Evolutionary conservation across 2,329 filamentous ascomycete genomes (phyloP).

Genomic region (Cercospora citrullina): DNA sequence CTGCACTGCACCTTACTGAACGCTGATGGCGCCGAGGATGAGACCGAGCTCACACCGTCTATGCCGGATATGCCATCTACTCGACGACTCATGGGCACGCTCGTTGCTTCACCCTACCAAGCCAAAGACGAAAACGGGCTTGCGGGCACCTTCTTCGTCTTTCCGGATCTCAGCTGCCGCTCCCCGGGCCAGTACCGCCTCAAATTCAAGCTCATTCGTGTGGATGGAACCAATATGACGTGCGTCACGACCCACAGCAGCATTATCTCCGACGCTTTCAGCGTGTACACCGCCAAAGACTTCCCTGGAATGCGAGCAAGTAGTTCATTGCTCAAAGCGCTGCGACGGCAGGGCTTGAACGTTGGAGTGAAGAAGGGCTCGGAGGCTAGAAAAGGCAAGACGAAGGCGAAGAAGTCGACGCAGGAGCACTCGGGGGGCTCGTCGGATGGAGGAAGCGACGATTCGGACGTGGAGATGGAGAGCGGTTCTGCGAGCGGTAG

Average conservation of each 20-base stretch:
- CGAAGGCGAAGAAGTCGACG: conserved; percentile 32
- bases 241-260: conserved; percentile 51
- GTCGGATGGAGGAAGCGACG: conserved; percentile 23
- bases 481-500: conserved; percentile 20
- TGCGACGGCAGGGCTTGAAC: conserved; percentile 78
- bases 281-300: conserved; percentile 80
- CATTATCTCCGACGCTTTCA: conserved; percentile 69
- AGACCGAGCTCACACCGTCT: conserved; percentile 54
- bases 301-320: conserved; percentile 82
- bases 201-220: conserved; percentile 70
- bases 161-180: conserved; percentile 77
- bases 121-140: conserved; percentile 70
- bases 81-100: conserved; percentile 74
- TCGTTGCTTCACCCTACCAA: conserved; percentile 74
- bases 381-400: conserved; percentile 51
- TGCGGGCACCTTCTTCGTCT: conserved; percentile 83
- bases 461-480: conserved; percentile 18
- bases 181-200: conserved; percentile 75
- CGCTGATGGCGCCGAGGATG: conserved; percentile 65
- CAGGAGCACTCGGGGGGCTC: conserved; percentile 16
- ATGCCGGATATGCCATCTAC: conserved; percentile 65
- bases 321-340: conserved; percentile 68
- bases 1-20: conserved; percentile 78
- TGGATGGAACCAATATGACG: conserved; percentile 62
- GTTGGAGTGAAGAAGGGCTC: conserved; percentile 87